These are phyloP conservation scores for Trametes hirsuta DNA, from an alignment of 1,284 basidiomycete species.

Conservation along the genomic window DNA sequence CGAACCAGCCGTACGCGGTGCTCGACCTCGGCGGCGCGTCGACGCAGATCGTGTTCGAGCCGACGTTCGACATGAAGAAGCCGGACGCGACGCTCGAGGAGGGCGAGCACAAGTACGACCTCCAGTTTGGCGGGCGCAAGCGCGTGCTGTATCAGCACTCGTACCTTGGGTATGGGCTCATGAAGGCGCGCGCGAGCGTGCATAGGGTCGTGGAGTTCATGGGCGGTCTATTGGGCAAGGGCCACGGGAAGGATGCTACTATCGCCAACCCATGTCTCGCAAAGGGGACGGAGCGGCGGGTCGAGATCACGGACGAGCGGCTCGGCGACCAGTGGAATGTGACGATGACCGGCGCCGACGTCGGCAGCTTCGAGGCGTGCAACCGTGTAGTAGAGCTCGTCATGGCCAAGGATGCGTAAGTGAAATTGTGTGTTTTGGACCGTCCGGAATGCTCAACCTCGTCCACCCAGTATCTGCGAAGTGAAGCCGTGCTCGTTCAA, in stretches of 20 bases:
- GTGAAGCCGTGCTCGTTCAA: constrained; percentile 95
- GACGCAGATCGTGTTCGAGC: constrained; percentile 98
- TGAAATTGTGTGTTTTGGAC: constrained; percentile 29
- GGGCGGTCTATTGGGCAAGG: constrained; percentile 49
- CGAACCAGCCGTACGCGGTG: constrained; percentile 80
- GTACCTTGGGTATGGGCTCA: constrained; percentile 95
- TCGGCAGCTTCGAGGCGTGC: constrained; percentile 88
- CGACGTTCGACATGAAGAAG: constrained; percentile 56
- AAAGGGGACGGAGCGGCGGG: constrained; percentile 61
- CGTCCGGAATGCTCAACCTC: neutral
- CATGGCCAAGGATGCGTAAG: constrained; percentile 94
- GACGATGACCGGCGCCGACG: constrained; percentile 79
- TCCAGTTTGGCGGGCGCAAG: constrained; percentile 73
- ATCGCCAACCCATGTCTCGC: constrained; percentile 83
- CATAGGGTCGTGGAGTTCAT: constrained; percentile 92
- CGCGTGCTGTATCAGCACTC: constrained; percentile 92
- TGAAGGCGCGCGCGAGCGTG: constrained; percentile 85
- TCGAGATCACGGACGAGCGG: constrained; percentile 72
- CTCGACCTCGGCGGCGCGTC: constrained; percentile 97
- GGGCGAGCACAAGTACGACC: constrained; percentile 93
- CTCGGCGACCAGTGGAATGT: constrained; percentile 58
- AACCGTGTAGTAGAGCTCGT: constrained; percentile 86
- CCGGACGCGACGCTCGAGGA: constrained; percentile 62
- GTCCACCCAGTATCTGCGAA: constrained; percentile 70
- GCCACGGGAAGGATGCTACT: constrained; percentile 44